Conservation (phyloP, 2,329 filamentous ascomycete species). For the Alternaria novae-zelandiae region DNA sequence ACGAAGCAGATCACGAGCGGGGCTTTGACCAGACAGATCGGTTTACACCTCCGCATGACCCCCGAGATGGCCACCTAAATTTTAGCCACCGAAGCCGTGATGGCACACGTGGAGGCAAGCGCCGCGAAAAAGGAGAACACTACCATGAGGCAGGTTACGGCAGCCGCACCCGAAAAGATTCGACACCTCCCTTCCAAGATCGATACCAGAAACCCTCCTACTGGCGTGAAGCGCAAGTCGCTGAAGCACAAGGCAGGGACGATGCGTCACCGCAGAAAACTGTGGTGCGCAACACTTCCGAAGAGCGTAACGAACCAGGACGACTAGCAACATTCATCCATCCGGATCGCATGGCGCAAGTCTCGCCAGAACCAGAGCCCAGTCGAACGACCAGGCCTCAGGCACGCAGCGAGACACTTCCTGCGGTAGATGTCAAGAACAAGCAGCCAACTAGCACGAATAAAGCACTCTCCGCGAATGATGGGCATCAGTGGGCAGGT, state of each 20-base stretch:
- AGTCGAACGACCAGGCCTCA: neutral
- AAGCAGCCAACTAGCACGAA: neutral
- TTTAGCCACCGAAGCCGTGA: neutral
- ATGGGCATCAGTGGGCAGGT: constrained; percentile 4
- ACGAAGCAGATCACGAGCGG: neutral
- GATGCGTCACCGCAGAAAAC: neutral
- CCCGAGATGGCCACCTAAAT: too few species aligned
- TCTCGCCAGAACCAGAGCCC: neutral
- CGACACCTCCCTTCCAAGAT: too few species aligned
- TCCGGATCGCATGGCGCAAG: neutral
- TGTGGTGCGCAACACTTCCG: neutral
- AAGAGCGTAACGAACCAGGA: neutral
- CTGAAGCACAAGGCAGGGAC: neutral
- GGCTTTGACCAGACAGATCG: neutral
- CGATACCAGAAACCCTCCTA: neutral
- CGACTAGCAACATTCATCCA: neutral
- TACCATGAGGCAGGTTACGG: neutral
- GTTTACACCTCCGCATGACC: neutral
- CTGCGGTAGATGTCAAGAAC: neutral
- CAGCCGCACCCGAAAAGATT: neutral
- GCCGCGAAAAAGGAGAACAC: neutral
- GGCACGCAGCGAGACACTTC: neutral
- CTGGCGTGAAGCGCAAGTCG: neutral
- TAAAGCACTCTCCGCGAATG: neutral
- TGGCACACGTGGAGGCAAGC: neutral